Evolutionary conservation across 768 basidiomycete genomes (phyloP), one percentile per base, ranked within the genome.

Genomic region (Mycena maculata): DNA sequence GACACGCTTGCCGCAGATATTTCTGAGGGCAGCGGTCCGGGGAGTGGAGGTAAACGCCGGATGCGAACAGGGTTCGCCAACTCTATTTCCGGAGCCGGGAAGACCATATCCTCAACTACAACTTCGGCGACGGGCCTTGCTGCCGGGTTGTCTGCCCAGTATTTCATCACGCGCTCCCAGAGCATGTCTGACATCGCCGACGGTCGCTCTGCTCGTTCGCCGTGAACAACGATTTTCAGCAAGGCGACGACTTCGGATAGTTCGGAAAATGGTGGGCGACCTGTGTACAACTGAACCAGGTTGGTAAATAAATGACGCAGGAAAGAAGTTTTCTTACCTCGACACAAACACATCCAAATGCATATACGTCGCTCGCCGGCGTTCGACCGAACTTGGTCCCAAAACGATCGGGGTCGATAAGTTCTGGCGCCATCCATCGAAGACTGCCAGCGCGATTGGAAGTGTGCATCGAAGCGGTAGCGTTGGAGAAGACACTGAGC

Each of bases 401-500:
- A 65, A 79, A 77, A 15, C 68, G 63, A 36, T 75, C 75, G 0
- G 78, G 78, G 50, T 77, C 68, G 28, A 76, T 73, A 16, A 80
- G 69, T 67, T 80, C 79, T 1, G 80, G 80, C 0, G 80, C 78
- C 79, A 78, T 81, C 77, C 79, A 81, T 18, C 77, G 55, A 6
- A 74, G 63, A 23, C 73, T 73, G 22, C 79, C 78, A 13, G 72
- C 74, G 18, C 71, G 71, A 31, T 69, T 73, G 5, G 76, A 73
- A 3, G 74, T 72, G 30, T 75, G 68, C 33, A 73, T 73, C 18
- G 74, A 69, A 8, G 71, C 62, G 3, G 77, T 78, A 20, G 71
- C 76, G 42, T 78, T 76, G 23, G 73, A 67, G 48, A 79, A 75
- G 15, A 71, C 72, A n/a, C 78, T 73, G 42, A 81, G 62, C 4